Evolutionary conservation across 2,329 filamentous ascomycete genomes (phyloP).

Genomic region (Didymella glomerata): DNA sequence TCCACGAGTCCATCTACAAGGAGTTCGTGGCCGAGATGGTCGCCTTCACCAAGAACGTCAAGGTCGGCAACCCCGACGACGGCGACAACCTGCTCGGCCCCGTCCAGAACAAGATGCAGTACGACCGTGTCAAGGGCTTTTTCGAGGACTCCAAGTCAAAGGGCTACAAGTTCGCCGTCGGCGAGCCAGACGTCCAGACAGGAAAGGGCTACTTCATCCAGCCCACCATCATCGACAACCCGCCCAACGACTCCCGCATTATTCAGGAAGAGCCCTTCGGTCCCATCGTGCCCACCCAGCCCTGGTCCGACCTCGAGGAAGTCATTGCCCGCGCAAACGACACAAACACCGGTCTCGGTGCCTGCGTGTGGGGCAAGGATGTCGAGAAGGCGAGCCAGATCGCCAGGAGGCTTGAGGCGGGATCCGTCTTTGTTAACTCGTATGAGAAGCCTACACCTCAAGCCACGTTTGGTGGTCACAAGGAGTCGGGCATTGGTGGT

Average conservation of each 20-base stretch:
- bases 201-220: conserved; percentile 65
- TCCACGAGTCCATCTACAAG: conserved; percentile 52
- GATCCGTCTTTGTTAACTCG: conserved; percentile 65
- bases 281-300: conserved; percentile 70
- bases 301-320: conserved; percentile 67
- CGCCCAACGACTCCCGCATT: conserved; percentile 64
- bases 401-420: conserved; percentile 60
- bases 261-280: conserved; percentile 70
- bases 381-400: conserved; percentile 59
- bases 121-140: conserved; percentile 65
- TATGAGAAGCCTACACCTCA: conserved; percentile 58
- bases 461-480: conserved; percentile 75
- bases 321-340: conserved; percentile 59
- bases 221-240: conserved; percentile 68
- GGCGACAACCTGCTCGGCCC: conserved; percentile 64
- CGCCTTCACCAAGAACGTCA: conserved; percentile 56
- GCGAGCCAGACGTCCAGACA: conserved; percentile 48
- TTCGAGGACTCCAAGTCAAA: conserved; percentile 64
- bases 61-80: conserved; percentile 51
- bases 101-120: conserved; percentile 72
- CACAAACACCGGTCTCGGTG: conserved; percentile 61
- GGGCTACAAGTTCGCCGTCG: conserved; percentile 63
- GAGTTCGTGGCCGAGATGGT: conserved; percentile 53
- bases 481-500: conserved; percentile 79
- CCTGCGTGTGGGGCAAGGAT: conserved; percentile 58